phyloP scores from a whole-genome alignment of 768 basidiomycete genomes.

The Tulasnella sp. region DNA sequence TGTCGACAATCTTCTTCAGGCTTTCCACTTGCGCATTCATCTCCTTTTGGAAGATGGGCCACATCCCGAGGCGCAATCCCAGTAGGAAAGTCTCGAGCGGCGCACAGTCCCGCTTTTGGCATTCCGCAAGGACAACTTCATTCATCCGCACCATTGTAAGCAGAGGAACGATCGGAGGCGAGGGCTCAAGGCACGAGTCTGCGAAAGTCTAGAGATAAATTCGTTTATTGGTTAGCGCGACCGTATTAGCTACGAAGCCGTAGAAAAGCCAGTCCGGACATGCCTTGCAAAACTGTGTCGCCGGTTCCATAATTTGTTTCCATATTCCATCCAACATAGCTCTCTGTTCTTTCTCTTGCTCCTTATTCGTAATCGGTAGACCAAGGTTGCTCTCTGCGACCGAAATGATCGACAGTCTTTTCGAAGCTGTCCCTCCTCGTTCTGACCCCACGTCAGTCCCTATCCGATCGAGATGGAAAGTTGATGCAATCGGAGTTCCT shows the following conservation, averaged over 20 bases:
- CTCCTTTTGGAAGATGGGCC: slow-evolving; percentile 87
- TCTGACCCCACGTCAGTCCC: neutral
- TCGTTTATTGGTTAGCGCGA: neutral
- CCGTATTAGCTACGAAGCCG: too few species aligned
- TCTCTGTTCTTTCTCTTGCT: slow-evolving; percentile 39
- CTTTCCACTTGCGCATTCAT: slow-evolving; percentile 79
- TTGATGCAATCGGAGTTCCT: slow-evolving; percentile 22
- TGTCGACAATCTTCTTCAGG: slow-evolving; percentile 75
- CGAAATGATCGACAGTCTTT: slow-evolving; percentile 1
- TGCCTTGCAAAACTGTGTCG: slow-evolving; percentile 76
- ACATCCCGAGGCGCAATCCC: slow-evolving; percentile 72
- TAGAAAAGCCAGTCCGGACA: slow-evolving; percentile 21
- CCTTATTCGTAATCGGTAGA: neutral
- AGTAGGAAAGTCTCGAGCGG: slow-evolving; percentile 80
- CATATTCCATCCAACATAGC: slow-evolving; percentile 58
- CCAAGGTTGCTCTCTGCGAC: neutral
- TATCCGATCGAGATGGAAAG: neutral
- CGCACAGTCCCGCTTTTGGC: slow-evolving; percentile 67
- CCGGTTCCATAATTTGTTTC: slow-evolving; percentile 91
- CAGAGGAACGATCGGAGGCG: slow-evolving; percentile 66
- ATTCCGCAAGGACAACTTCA: slow-evolving; percentile 66
- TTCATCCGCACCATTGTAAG: slow-evolving; percentile 88
- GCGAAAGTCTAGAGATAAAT: slow-evolving; percentile 16
- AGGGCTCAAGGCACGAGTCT: slow-evolving; percentile 57
- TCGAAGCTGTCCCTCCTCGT: neutral